Base-by-base conservation (phyloP, 768 basidiomycete species). In the Lyophyllum atratum region DNA sequence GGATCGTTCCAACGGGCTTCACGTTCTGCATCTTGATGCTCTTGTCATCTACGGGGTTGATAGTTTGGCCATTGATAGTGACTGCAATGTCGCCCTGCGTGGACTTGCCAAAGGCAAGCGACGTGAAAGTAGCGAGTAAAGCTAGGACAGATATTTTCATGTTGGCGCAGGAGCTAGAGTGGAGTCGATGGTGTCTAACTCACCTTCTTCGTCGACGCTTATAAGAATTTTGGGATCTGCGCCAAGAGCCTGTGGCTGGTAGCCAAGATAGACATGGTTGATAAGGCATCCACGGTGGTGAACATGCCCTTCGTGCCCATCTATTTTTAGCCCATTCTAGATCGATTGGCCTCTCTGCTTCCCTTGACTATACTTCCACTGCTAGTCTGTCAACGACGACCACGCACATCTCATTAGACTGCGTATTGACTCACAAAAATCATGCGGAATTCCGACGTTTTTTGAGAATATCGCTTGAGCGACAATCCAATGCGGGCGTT, bases 41-140 rank as follows among this genome's bases (percentile, higher is more conserved):
- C 37, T 40, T 9, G 40, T 52, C 50, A 22, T 52, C 50, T 17
- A 12, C 21, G 22, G 50, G 50, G 24, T 52, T 28, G 33, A 52
- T 19, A 14, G 34, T 52, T 37, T 39, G 33, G 9, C 50, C 50
- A 42, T 52, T 52, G 50, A 52, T 52, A 21, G 50, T 52, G 40
- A 52, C 37, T n/a, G 50, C 19, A 21, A 52, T 52, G 39, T 52
- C 50, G 34, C 50, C 50, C 34, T 52, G 15, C 2, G 50, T 52
- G 5, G 50, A 52, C 37, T 52, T 52, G 14, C 21, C 33, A 14
- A 52, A 15, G 34, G 50, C 37, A 40, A 39, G 21, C 14, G 50
- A 40, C 6, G 50, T 19, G 24, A 52, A 22, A 49, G 49, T 24
- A 10, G 50, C 50, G 25, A 52, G 12, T 10, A 39, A 26, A 29